Conservation (phyloP, 2,329 filamentous ascomycete genomes). For the Dissoconium aciculare region DNA sequence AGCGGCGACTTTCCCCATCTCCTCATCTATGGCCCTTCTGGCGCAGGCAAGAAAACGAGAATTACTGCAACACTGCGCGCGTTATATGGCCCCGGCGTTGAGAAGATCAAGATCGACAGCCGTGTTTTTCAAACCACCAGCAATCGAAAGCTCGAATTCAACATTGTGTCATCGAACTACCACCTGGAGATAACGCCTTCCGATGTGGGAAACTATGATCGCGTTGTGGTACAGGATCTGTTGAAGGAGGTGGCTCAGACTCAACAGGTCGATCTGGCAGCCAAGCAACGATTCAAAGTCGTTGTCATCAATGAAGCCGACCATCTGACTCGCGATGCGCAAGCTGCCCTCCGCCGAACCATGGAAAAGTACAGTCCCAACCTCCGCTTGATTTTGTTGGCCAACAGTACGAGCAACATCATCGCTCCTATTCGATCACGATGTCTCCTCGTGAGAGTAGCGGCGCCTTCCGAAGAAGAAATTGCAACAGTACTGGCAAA, state of each 20-base stretch:
- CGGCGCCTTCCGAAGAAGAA: slow-evolving; percentile 72
- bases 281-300: slow-evolving; percentile 90
- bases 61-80: slow-evolving; percentile 93
- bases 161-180: slow-evolving; percentile 92
- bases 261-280: slow-evolving; percentile 89
- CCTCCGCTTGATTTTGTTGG: slow-evolving; percentile 74
- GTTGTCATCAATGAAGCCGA: slow-evolving; percentile 99
- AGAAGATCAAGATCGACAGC: slow-evolving; percentile 98
- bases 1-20: slow-evolving; percentile 96
- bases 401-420: slow-evolving; percentile 94
- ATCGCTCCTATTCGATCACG: slow-evolving; percentile 94
- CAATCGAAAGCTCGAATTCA: slow-evolving; percentile 98
- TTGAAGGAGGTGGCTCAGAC: slow-evolving; percentile 97
- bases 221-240: slow-evolving; percentile 88
- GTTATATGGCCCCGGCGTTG: slow-evolving; percentile 88
- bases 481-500: slow-evolving; percentile 60
- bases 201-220: slow-evolving; percentile 90
- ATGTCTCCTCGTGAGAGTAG: slow-evolving; percentile 79
- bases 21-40: slow-evolving; percentile 89
- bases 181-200: slow-evolving; percentile 97
- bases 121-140: slow-evolving; percentile 86
- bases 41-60: slow-evolving; percentile 93
- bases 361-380: slow-evolving; percentile 99
- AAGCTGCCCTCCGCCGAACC: slow-evolving; percentile 82
- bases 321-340: slow-evolving; percentile 81